Percentiles rank a stretch among this genome's conserved stretches.
Conservation (phyloP, 129 eudicot genomes). For the Centrapalus pauciflorus region DNA sequence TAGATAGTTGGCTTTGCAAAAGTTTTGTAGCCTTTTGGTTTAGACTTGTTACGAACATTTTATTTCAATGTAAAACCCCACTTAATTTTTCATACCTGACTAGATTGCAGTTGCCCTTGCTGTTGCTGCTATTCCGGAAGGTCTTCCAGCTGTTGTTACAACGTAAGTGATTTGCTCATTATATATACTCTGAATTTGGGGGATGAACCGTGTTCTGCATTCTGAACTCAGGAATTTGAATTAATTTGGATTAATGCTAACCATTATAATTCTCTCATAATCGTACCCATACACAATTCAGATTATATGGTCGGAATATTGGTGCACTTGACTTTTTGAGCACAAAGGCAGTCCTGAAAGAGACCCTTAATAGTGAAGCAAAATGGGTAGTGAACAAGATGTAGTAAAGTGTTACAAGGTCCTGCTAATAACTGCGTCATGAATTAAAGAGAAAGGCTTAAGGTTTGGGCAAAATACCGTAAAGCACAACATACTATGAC, state of each 20-base stretch:
- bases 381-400: neutral
- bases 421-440: no score
- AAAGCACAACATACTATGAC: no score
- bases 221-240: conserved; percentile 11
- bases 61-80: neutral
- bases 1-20: no score
- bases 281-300: neutral
- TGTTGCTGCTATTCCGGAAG: conserved; percentile 98
- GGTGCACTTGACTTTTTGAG: neutral
- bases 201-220: neutral
- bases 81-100: conserved; percentile 15
- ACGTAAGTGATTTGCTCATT: conserved; percentile 55
- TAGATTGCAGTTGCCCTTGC: conserved; percentile 99
- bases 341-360: neutral
- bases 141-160: conserved; percentile 99
- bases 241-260: neutral
- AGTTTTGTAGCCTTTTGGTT: no score
- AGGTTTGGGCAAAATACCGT: no score
- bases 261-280: neutral
- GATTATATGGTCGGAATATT: neutral
- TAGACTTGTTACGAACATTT: neutral
- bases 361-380: neutral
- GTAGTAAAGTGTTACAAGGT: neutral
- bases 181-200: neutral
- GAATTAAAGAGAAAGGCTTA: neutral